These are phyloP conservation scores for Eucalyptus pauciflora DNA, from an alignment of 345 rosid genomes.

Conservation along the genomic window DNA sequence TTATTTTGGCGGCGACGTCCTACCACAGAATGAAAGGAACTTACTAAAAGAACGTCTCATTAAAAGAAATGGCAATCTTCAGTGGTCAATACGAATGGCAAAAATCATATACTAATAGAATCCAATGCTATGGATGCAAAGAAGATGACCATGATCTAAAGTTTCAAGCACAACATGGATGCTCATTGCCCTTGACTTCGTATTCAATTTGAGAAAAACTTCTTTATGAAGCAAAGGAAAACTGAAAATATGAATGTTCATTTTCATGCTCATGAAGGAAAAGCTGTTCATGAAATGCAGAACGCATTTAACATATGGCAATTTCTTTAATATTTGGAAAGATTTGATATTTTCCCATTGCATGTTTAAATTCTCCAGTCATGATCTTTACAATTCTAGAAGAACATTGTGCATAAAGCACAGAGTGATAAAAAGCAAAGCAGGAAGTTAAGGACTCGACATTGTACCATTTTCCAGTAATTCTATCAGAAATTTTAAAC, in stretches of 20 bases:
- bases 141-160: not conserved
- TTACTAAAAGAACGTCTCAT: not conserved
- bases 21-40: slow-evolving; percentile 1
- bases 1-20: slow-evolving; percentile 80
- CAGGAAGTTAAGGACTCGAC: not conserved
- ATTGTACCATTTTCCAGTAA: not conserved
- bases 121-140: not conserved
- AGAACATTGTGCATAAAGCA: not conserved
- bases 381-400: not conserved
- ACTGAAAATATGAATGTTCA: not conserved
- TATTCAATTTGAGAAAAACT: not conserved
- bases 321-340: not conserved
- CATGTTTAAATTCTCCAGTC: not conserved
- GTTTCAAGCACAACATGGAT: not conserved
- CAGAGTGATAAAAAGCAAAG: not conserved
- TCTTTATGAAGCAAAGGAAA: not conserved
- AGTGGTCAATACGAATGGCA: not conserved
- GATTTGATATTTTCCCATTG: not conserved
- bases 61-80: not conserved
- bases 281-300: not conserved
- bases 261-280: not conserved
- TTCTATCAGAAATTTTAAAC: not conserved
- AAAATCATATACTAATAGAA: not conserved
- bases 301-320: not conserved
- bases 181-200: not conserved